phyloP scores from a whole-genome alignment of 768 basidiomycete species.

The Naganishia antarctica region DNA sequence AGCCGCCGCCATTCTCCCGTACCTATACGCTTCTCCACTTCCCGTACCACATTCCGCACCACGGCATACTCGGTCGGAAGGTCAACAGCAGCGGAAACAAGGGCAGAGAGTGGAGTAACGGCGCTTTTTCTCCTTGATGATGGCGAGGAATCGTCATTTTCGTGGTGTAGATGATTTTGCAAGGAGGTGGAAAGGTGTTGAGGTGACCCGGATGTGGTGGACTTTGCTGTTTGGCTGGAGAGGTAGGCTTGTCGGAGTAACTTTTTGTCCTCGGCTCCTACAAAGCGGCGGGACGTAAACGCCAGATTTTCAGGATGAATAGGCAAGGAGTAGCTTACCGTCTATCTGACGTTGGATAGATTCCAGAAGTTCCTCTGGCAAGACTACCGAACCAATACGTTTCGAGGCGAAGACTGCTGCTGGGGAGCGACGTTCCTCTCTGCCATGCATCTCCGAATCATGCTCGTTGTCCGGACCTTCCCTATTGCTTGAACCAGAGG shows the following conservation, averaged over 20 bases:
- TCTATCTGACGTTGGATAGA: constrained; percentile 65
- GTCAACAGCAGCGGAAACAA: constrained; percentile 39
- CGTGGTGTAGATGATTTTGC: constrained; percentile 18
- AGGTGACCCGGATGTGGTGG: not conserved
- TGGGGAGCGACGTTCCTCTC: constrained; percentile 62
- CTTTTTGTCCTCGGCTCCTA: constrained; percentile 30
- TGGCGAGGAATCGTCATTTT: not conserved
- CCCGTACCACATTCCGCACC: constrained; percentile 41
- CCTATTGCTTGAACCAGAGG: not conserved
- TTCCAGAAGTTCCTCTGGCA: constrained; percentile 67
- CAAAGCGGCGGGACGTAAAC: not conserved
- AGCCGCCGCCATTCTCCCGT: constrained; percentile 33
- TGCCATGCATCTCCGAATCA: constrained; percentile 41
- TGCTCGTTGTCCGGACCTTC: constrained; percentile 22
- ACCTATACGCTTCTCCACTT: constrained; percentile 38
- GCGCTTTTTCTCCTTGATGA: constrained; percentile 26
- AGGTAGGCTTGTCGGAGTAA: constrained; percentile 36
- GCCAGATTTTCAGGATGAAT: not conserved
- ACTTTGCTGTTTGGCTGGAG: constrained; percentile 3
- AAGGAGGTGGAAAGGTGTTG: constrained; percentile 17
- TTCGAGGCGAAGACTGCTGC: constrained; percentile 76
- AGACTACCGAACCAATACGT: constrained; percentile 63
- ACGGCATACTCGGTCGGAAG: constrained; percentile 46
- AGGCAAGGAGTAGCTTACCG: constrained; percentile 31
- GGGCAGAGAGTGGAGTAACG: constrained; percentile 29